These are phyloP conservation scores for Viridothelium virens DNA, from an alignment of 495 filamentous ascomycete genomes.

Conservation along the genomic window DNA sequence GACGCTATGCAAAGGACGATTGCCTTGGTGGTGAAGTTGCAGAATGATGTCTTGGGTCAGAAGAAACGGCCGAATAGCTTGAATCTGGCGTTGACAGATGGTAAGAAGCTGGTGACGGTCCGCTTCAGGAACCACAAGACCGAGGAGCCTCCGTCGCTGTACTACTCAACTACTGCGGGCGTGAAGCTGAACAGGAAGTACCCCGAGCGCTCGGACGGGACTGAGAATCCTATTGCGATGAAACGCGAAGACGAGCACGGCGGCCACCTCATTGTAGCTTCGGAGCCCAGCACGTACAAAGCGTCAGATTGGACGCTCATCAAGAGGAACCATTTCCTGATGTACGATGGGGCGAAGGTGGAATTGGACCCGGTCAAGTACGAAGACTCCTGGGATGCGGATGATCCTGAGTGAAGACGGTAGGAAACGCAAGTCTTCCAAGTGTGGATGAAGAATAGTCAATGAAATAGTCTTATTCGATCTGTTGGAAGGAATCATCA, in stretches of 20 bases:
- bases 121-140: constrained; percentile 43
- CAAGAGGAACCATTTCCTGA: constrained; percentile 33
- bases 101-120: constrained; percentile 36
- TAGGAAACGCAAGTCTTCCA: neutral
- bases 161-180: constrained; percentile 43
- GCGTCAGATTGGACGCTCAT: constrained; percentile 43
- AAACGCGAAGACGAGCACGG: constrained; percentile 35
- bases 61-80: constrained; percentile 38
- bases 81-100: constrained; percentile 40
- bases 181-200: constrained; percentile 43
- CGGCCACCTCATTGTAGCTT: constrained; percentile 44
- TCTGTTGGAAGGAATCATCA: neutral
- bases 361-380: constrained; percentile 19
- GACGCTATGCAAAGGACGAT: constrained; percentile 39
- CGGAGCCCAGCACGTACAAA: constrained; percentile 45
- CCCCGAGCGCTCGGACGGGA: constrained; percentile 38
- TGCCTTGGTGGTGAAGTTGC: constrained; percentile 36
- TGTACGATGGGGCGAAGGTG: neutral
- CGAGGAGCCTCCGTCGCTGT: constrained; percentile 43
- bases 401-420: constrained; percentile 13
- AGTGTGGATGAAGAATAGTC: too few species aligned
- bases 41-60: constrained; percentile 32
- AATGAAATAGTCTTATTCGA: too few species aligned
- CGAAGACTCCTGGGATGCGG: constrained; percentile 23
- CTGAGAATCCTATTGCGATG: constrained; percentile 27